Evolutionary conservation across 768 basidiomycete genomes (phyloP).

Genomic region (Mrakia frigida): DNA sequence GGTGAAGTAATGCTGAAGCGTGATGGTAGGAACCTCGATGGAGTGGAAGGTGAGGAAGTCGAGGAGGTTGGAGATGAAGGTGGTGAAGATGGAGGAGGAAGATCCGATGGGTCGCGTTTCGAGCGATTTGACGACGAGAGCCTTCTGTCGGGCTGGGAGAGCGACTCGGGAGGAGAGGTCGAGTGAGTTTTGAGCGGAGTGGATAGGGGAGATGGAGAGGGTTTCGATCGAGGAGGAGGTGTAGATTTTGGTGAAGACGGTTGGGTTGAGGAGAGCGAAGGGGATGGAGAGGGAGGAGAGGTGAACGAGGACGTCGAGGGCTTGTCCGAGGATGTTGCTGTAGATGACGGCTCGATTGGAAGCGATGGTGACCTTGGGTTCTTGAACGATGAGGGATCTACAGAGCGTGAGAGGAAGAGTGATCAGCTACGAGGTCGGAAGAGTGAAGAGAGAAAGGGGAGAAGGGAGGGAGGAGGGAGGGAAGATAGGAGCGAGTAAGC

Average conservation of each 20-base stretch:
- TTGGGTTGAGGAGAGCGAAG: background rate
- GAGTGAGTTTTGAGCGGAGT: background rate
- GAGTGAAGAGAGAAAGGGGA: too few species aligned
- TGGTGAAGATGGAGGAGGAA: background rate
- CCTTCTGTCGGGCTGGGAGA: background rate
- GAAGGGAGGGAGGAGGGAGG: background rate
- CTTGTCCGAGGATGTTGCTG: background rate
- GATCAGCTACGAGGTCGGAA: background rate
- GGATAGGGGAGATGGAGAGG: background rate
- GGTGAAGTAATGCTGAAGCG: background rate
- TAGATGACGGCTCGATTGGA: background rate
- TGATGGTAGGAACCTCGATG: background rate
- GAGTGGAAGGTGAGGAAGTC: background rate
- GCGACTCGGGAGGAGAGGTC: background rate
- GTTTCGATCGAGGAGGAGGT: background rate
- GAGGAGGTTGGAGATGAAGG: background rate
- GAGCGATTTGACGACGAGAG: background rate
- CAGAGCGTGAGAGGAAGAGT: background rate
- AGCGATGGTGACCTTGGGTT: background rate
- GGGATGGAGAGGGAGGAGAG: slow-evolving; percentile 1
- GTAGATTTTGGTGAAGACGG: background rate
- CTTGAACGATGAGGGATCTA: background rate
- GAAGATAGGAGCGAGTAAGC: background rate
- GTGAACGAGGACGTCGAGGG: background rate
- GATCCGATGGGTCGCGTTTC: background rate